Evolutionary conservation across 2,329 filamentous ascomycete genomes (phyloP).

Genomic region (Verruconis gallopava): DNA sequence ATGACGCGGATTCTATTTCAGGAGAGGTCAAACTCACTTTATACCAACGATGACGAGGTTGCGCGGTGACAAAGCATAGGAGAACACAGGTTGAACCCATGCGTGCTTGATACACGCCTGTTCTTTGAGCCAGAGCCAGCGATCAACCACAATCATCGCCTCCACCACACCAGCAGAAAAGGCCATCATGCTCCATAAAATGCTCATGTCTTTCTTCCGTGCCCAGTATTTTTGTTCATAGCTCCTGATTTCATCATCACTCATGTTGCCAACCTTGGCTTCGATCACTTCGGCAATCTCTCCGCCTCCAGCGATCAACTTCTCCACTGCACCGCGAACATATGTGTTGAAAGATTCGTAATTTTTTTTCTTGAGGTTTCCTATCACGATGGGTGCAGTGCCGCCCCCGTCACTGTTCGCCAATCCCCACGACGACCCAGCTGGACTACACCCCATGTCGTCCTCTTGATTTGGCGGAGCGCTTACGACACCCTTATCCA

Average conservation of each 20-base stretch:
- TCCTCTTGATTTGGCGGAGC: constrained; percentile 35
- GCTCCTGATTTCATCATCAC: constrained; percentile 57
- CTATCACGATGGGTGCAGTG: constrained; percentile 52
- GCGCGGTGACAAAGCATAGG: constrained; percentile 71
- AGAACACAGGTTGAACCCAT: constrained; percentile 92
- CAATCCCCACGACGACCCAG: constrained; percentile 13
- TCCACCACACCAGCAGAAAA: constrained; percentile 85
- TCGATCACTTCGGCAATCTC: constrained; percentile 32
- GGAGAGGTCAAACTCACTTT: too few species aligned
- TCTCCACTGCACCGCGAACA: constrained; percentile 65
- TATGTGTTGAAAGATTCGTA: constrained; percentile 67
- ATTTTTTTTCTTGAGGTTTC: constrained; percentile 66
- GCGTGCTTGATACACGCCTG: constrained; percentile 56
- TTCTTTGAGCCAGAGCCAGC: constrained; percentile 78
- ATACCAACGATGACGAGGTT: constrained; percentile 90
- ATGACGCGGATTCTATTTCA: too few species aligned
- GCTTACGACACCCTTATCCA: constrained; percentile 67
- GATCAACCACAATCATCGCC: constrained; percentile 77
- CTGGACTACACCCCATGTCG: constrained; percentile 19
- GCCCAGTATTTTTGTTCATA: constrained; percentile 56
- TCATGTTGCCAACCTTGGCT: constrained; percentile 55
- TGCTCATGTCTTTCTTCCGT: constrained; percentile 67
- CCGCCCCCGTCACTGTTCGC: neutral
- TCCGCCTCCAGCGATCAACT: constrained; percentile 40
- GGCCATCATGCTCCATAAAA: constrained; percentile 92